Conservation (phyloP, 176 grass and related monocot genomes). For the Hyparrhenia diplandra region DNA sequence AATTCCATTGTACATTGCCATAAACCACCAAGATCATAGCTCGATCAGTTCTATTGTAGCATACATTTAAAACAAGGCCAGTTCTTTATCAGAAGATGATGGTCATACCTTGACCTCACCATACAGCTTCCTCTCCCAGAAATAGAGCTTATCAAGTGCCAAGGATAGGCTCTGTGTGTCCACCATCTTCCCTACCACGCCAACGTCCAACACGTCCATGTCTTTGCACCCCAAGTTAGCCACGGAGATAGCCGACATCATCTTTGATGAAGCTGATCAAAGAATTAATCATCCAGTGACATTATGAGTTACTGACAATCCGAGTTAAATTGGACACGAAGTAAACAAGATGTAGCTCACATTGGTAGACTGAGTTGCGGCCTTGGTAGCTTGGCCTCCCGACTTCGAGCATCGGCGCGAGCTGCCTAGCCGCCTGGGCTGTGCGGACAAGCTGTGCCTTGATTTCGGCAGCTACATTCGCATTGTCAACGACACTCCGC, state of each 20-base stretch:
- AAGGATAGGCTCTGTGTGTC: slow-evolving; percentile 43
- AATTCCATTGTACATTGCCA: not conserved
- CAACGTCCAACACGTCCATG: slow-evolving; percentile 44
- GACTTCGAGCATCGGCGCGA: slow-evolving; percentile 67
- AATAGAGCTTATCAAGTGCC: slow-evolving; percentile 74
- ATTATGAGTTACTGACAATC: not conserved
- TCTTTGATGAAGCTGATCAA: slow-evolving; percentile 55
- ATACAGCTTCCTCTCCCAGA: slow-evolving; percentile 95
- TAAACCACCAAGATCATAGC: not conserved
- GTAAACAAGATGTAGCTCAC: slow-evolving; percentile 41
- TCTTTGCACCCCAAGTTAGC: slow-evolving; percentile 39
- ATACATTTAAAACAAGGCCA: not conserved
- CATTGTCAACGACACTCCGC: slow-evolving; percentile 10
- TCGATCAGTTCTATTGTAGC: not conserved
- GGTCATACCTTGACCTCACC: slow-evolving; percentile 76
- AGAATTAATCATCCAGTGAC: slow-evolving; percentile 22
- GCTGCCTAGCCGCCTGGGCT: slow-evolving; percentile 46
- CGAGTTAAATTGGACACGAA: not conserved
- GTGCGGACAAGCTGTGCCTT: slow-evolving; percentile 57
- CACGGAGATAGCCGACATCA: slow-evolving; percentile 46
- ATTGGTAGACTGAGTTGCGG: slow-evolving; percentile 43
- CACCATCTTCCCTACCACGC: slow-evolving; percentile 38
- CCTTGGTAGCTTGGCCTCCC: slow-evolving; percentile 54
- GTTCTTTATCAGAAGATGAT: not conserved
- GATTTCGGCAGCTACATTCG: slow-evolving; percentile 48